Evolutionary conservation across 345 rosid genomes (phyloP).

Genomic region (Ceriops decandra): DNA sequence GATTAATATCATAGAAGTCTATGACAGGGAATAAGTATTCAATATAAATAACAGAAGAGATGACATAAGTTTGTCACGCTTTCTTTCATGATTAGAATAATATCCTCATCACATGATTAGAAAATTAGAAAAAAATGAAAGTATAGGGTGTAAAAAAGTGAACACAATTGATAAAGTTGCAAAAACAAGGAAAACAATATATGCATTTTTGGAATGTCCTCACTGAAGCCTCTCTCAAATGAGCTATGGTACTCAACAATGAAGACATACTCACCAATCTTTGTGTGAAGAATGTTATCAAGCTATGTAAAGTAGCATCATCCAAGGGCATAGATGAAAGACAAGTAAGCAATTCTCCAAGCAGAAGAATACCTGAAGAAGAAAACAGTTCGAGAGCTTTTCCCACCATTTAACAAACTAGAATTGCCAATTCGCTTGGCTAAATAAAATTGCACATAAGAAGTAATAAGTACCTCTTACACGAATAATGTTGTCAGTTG

Average conservation of each 20-base stretch:
- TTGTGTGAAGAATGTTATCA: slow-evolving; percentile 60
- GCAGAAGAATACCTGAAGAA: slow-evolving; percentile 66
- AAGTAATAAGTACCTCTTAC: slow-evolving; percentile 52
- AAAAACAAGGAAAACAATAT: background rate
- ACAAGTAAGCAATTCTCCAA: slow-evolving; percentile 57
- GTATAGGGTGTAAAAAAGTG: background rate
- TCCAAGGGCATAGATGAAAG: slow-evolving; percentile 59
- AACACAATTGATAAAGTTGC: background rate
- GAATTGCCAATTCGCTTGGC: background rate
- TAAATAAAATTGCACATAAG: background rate
- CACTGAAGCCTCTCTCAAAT: background rate
- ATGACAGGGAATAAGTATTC: too few relatives aligned
- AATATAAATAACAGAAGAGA: too few relatives aligned
- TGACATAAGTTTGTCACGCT: too few relatives aligned
- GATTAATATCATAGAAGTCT: too few relatives aligned
- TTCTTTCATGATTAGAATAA: too few relatives aligned
- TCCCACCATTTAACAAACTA: background rate
- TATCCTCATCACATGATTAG: background rate
- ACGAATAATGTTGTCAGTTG: slow-evolving; percentile 59
- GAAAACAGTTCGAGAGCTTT: background rate
- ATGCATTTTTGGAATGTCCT: background rate
- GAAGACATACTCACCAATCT: slow-evolving; percentile 63
- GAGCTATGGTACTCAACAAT: slow-evolving; percentile 9
- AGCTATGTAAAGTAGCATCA: slow-evolving; percentile 47
- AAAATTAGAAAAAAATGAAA: background rate